phyloP scores from a whole-genome alignment of 495 filamentous ascomycete species.

The Lasiosphaeris hirsuta region DNA sequence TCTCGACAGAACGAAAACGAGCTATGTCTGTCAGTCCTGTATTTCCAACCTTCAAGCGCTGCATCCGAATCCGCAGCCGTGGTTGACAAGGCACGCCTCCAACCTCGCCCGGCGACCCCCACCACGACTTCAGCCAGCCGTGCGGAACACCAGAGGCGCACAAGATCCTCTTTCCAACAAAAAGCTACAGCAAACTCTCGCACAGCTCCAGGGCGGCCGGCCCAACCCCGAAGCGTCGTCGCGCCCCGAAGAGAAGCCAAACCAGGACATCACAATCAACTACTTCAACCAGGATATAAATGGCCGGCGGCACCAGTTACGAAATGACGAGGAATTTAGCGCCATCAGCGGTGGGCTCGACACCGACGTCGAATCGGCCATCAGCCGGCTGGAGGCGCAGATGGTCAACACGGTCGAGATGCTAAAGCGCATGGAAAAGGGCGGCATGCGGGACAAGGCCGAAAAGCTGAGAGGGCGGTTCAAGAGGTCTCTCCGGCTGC shows the following conservation, averaged over 20 bases:
- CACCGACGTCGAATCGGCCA: conserved; percentile 37
- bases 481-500: conserved; percentile 34
- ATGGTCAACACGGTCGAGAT: conserved; percentile 42
- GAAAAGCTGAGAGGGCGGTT: conserved; percentile 28
- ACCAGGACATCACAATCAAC: conserved; percentile 26
- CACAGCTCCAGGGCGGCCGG: conserved; percentile 1
- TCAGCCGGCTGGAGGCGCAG: conserved; percentile 51
- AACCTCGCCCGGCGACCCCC: conserved; percentile 9
- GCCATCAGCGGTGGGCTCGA: conserved; percentile 45
- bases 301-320: conserved; percentile 33
- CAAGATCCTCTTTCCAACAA: neutral
- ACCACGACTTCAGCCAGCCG: neutral
- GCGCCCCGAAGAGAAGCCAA: conserved; percentile 2
- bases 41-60: conserved; percentile 21
- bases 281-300: conserved; percentile 45
- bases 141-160: neutral
- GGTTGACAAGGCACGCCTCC: conserved; percentile 21
- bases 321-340: conserved; percentile 34
- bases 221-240: conserved; percentile 11
- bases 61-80: conserved; percentile 16
- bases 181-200: neutral
- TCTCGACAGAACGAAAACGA: conserved; percentile 25
- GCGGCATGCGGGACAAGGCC: conserved; percentile 37
- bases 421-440: conserved; percentile 34
- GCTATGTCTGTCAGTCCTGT: conserved; percentile 37